Evolutionary conservation across 768 basidiomycete genomes (phyloP), one percentile per base, ranked within the genome.

Genomic region (Mycena olivaceomarginata): DNA sequence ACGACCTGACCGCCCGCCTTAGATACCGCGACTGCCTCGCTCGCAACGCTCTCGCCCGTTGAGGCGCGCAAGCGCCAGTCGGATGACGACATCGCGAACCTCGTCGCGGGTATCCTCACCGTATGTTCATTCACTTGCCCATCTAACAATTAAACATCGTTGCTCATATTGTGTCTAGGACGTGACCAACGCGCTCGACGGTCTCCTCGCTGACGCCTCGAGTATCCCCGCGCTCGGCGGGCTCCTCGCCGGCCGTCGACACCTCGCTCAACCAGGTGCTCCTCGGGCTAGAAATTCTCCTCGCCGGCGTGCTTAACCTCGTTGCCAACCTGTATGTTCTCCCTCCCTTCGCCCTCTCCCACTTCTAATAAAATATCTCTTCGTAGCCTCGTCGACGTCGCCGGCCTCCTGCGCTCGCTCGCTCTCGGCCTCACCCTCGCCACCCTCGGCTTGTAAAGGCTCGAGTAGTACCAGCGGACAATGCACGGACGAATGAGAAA

Each of bases 301-400:
- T 85, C 39, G 82, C 81, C n/a, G 84, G 82, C 53, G 81, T 83
- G n/a, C 80, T 85, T 67, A 80, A 73, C 63, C 80, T 85, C 72
- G 83, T 85, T 51, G 80, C 83, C 13, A 70, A 66, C 67, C 66
- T 82, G 83, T 83, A 37, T 79, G 48, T 48, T 48, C 48, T 5
- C 20, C 39, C 16, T 0, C 20, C 65, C 51, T 12, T 7, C 13
- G 18, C 13, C 43, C 0, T 45, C 43, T 48, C 15, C 6, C 6
- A 48, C 48, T 18, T 20, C 6, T 48, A 31, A 16, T 18, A 7
- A 7, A 7, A 12, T 84, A 16, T 48, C 48, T 45, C 15, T 82
- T 45, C 7, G 84, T 53, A 79, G 78, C 15, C 75, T 79, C 57
- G 59, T 67, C 59, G 75, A 76, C 68, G 78, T 79, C 41, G 78